Conservation (phyloP, 1,284 basidiomycete species). For the Pseudozyma thailandica region DNA sequence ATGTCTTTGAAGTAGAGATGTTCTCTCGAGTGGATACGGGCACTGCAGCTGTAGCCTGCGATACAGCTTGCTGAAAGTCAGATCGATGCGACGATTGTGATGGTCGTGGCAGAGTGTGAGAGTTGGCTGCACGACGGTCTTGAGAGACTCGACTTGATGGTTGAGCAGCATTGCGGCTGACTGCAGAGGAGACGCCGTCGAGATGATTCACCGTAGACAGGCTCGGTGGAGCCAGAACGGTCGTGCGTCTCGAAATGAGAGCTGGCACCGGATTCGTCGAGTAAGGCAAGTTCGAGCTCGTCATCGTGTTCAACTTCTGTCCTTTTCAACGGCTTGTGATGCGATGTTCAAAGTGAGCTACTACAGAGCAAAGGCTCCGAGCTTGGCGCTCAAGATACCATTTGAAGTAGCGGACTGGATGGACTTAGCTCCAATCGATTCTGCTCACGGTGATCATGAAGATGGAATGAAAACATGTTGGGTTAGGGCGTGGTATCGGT, state of each 20-base stretch:
- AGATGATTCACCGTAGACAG: slow-evolving; percentile 32
- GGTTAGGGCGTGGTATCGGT: too few species aligned
- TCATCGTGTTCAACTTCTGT: background rate
- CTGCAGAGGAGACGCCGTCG: slow-evolving; percentile 8
- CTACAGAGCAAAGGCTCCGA: too few species aligned
- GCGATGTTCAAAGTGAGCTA: too few species aligned
- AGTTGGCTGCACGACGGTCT: background rate
- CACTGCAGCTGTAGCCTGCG: slow-evolving; percentile 22
- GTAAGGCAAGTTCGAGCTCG: slow-evolving; percentile 2
- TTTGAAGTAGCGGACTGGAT: too few species aligned
- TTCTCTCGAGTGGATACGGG: slow-evolving; percentile 31
- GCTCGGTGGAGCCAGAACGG: slow-evolving; percentile 25
- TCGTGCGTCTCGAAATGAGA: slow-evolving; percentile 25
- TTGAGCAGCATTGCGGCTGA: slow-evolving; percentile 1
- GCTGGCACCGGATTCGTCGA: slow-evolving; percentile 21
- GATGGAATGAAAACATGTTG: too few species aligned
- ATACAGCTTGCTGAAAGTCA: slow-evolving; percentile 20
- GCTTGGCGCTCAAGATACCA: too few species aligned
- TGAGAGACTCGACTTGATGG: background rate
- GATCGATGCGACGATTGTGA: slow-evolving; percentile 1
- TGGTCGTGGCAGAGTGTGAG: background rate
- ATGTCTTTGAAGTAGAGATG: slow-evolving; percentile 26
- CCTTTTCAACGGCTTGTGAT: too few species aligned
- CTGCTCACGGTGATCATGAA: too few species aligned
- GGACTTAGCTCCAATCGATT: too few species aligned